phyloP scores from a whole-genome alignment of 2,329 filamentous ascomycete species.

The Teratosphaeria gauchensis region DNA sequence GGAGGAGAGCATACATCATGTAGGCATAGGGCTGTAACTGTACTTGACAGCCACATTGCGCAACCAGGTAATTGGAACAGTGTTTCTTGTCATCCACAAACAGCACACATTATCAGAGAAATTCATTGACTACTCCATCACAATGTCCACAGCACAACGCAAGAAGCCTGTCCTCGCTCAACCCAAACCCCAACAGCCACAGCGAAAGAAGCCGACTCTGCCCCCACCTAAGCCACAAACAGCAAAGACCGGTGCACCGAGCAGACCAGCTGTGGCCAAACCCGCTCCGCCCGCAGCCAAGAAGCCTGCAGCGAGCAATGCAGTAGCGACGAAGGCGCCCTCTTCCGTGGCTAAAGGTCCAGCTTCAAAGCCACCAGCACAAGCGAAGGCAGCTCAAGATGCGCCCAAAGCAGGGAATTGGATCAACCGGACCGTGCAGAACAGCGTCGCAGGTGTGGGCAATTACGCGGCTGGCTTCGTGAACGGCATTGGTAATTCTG shows the following conservation, averaged over 20 bases:
- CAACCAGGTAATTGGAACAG: background rate
- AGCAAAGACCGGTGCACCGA: background rate
- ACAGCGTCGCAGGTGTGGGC: constrained; percentile 34
- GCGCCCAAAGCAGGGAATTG: constrained; percentile 26
- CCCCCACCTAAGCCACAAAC: background rate
- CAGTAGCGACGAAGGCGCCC: constrained; percentile 5
- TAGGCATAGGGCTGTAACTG: background rate
- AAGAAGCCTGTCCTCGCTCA: constrained; percentile 3
- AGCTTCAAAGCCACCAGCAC: constrained; percentile 6
- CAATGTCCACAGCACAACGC: background rate
- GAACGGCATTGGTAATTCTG: constrained; percentile 35
- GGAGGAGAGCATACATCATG: background rate
- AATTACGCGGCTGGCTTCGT: constrained; percentile 35
- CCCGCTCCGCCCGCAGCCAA: background rate
- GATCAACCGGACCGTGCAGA: constrained; percentile 36
- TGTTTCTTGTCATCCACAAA: background rate
- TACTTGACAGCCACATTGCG: background rate
- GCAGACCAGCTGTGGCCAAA: background rate
- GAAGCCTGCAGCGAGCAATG: background rate
- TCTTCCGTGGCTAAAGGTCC: constrained; percentile 5
- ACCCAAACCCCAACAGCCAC: background rate
- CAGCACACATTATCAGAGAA: background rate
- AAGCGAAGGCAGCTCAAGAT: constrained; percentile 1
- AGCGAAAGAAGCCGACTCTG: background rate
- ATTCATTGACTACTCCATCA: background rate